A percentile compares a stretch with the other conserved stretches of the same genome.
Evolutionary conservation across 106 monocot species (phyloP).

Genomic region (Alisma plantagoaquatica): DNA sequence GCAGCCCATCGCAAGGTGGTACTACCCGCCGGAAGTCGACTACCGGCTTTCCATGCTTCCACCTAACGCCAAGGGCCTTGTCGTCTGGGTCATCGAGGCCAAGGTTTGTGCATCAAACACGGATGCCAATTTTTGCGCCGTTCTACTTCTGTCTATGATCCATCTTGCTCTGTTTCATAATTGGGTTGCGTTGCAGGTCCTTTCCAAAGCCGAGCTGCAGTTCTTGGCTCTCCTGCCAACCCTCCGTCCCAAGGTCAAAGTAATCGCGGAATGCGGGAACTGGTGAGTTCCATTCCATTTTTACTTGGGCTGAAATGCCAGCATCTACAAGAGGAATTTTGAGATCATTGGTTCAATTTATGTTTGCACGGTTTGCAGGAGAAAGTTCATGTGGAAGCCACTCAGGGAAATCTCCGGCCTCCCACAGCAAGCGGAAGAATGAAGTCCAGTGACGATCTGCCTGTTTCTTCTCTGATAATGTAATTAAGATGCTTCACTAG

Average conservation of each 20-base stretch:
- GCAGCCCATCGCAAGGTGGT: slow-evolving; percentile 89
- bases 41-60: slow-evolving; percentile 77
- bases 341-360: too few relatives aligned
- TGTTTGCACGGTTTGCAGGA: slow-evolving; percentile 38
- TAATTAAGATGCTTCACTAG: not conserved
- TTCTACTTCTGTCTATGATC: too few relatives aligned
- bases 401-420: slow-evolving; percentile 76
- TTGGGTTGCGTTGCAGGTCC: slow-evolving; percentile 33
- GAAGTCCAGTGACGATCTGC: too few relatives aligned
- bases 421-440: slow-evolving; percentile 24
- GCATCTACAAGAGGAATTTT: too few relatives aligned
- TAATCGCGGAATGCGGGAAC: slow-evolving; percentile 87
- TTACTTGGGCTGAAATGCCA: too few relatives aligned
- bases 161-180: too few relatives aligned
- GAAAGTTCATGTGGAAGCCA: slow-evolving; percentile 81
- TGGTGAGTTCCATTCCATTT: too few relatives aligned
- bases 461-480: too few relatives aligned
- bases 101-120: too few relatives aligned
- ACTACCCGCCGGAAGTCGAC: slow-evolving; percentile 90
- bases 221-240: slow-evolving; percentile 83
- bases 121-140: too few relatives aligned
- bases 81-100: slow-evolving; percentile 83
- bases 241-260: slow-evolving; percentile 72
- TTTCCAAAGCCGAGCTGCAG: slow-evolving; percentile 86
- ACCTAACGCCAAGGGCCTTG: slow-evolving; percentile 68